Base-by-base conservation (phyloP, 768 basidiomycete genomes). In the Panus rudis region DNA sequence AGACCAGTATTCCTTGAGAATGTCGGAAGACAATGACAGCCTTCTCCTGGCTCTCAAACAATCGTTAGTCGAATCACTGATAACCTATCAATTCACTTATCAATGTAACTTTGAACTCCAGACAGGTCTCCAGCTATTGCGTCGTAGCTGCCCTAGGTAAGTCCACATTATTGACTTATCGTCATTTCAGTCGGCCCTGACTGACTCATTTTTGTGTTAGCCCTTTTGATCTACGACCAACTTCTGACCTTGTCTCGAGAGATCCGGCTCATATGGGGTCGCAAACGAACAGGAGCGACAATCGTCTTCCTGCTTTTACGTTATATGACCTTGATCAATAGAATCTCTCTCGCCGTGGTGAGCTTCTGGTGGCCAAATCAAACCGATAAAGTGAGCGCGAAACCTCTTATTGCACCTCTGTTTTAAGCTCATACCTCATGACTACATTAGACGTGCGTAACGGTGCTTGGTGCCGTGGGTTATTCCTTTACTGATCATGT, bases 211-310 rank as follows among this genome's bases (percentile, higher is more conserved):
- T 11, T 31, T 16, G 16, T 35, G 19, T 20, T 14, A 43, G 32
- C 22, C 12, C 22, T 43, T 19, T 32, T 43, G 20, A 34, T 43
- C 23, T 43, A 30, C 42, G 42, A 43, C 31, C 42, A 43, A 14
- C 8, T 43, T 22, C 27, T 43, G 26, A 43, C 42, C 19, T 8
- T 43, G 30, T 21, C 42, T 7, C 30, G 31, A 28, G 42, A 43
- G 19, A 22, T 43, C 27, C n/a, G 34, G n/a, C 42, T 30, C 31
- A 34, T 43, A 4, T 43, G 42, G 42, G 31, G 22, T 14, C 42
- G 42, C 17, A 43, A 21, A 21, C 34, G 31, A 20, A 43, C 42
- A 6, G 42, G 42, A 12, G 42, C 42, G 6, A 43, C 42, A 11
- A 7, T 25, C 10, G 8, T 43, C 4, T 43, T 34, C 31, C 23